Conservation (phyloP, 2,329 filamentous ascomycete species). For the Fragosphaeria purpurea region DNA sequence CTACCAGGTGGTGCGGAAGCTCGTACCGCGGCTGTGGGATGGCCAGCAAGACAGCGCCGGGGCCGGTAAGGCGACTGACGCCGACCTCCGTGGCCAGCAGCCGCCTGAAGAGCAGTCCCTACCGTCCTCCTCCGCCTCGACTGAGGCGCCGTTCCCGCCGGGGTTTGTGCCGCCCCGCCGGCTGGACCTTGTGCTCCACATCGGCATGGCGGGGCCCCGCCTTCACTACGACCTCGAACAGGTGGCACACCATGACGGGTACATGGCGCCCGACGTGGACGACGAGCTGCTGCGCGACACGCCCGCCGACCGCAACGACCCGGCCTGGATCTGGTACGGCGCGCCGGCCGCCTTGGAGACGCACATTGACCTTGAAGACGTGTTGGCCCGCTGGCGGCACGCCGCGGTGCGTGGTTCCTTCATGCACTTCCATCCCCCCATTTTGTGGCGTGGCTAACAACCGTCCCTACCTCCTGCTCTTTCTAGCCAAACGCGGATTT, state of each 20-base stretch:
- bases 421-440: no score
- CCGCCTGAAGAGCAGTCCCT: no score
- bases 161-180: slow-evolving; percentile 2
- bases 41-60: not conserved
- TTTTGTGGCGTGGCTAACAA: no score
- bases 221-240: slow-evolving; percentile 61
- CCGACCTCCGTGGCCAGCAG: not conserved
- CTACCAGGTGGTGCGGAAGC: slow-evolving; percentile 54
- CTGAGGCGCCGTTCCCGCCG: not conserved
- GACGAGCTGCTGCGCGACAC: slow-evolving; percentile 45
- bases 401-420: slow-evolving; percentile 24
- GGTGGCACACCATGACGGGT: slow-evolving; percentile 61
- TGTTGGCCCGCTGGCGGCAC: slow-evolving; percentile 45
- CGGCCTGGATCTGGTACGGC: slow-evolving; percentile 43
- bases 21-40: slow-evolving; percentile 55
- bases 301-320: slow-evolving; percentile 24
- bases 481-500: slow-evolving; percentile 31
- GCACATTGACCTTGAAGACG: slow-evolving; percentile 46
- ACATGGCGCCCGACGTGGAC: slow-evolving; percentile 61
- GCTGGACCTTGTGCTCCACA: slow-evolving; percentile 64
- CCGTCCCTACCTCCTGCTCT: no score
- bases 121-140: not conserved
- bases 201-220: slow-evolving; percentile 64
- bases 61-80: slow-evolving; percentile 14
- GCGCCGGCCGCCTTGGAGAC: slow-evolving; percentile 46